Base-by-base conservation (phyloP, 495 filamentous ascomycete genomes). In the Lepidopterella palustris region DNA sequence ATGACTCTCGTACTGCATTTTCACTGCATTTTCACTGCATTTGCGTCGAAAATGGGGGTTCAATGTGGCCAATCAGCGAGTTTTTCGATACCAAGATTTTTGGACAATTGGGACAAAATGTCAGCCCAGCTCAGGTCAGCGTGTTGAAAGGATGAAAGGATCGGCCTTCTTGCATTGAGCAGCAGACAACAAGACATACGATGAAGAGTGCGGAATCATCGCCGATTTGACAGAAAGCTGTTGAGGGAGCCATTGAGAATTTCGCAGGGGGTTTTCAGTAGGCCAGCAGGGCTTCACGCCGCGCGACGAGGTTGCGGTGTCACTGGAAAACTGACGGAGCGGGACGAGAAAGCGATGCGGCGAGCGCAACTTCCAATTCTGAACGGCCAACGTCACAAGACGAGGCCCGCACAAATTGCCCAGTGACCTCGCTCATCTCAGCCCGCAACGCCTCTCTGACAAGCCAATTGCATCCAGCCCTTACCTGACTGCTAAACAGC, bases 1-100 rank as follows among this genome's bases (percentile, higher is more conserved):
- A 25, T 50, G 47, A 50, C 47, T 50, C 45, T 49, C 45, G 45
- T 24, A 10, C 23, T 26, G 47, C 47, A 50, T 50, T 25, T 13
- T 24, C 18, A 25, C 45, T 26, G 15, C n/a, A n/a, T n/a, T n/a
- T n/a, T n/a, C n/a, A n/a, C n/a, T n/a, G n/a, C n/a, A n/a, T n/a
- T n/a, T n/a, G n/a, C n/a, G n/a, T n/a, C n/a, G 20, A 50, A 42
- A 42, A 42, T 42, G 35, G 35, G 35, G 35, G 35, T 13, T 42
- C 35, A 15, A 15, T 42, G 35, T 3, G 35, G 35, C 35, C 3
- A 42, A 42, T 42, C 35, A 42, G 35, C 3, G 9, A 15, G 35
- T n/a, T n/a, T n/a, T n/a, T n/a, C n/a, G n/a, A n/a, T n/a, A n/a
- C n/a, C n/a, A n/a, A n/a, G 35, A 11, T 3, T 11, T 15, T 15